A percentile compares a stretch with the other conserved stretches of the same genome.
Conservation (phyloP, 257 asterid species). For the Osmanthus fragrans region DNA sequence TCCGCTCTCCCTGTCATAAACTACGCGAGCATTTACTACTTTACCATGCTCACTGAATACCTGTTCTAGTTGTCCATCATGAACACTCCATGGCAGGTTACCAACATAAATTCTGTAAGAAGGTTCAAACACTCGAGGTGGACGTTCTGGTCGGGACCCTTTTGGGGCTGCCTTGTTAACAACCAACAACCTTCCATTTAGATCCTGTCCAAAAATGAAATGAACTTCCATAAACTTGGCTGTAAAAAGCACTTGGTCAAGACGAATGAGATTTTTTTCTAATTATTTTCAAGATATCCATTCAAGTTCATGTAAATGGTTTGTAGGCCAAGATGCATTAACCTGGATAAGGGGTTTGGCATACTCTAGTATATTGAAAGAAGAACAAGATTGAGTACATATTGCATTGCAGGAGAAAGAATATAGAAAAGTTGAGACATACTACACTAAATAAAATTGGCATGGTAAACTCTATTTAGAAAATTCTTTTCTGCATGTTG, state of each 20-base stretch:
- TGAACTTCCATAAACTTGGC: not conserved
- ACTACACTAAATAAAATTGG: not conserved
- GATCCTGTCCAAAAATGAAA: conserved; percentile 51
- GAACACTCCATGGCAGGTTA: conserved; percentile 83
- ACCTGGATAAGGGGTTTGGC: too few species aligned
- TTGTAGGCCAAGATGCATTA: too few species aligned
- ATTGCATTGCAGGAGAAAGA: too few species aligned
- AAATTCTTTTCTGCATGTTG: not conserved
- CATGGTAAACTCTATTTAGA: too few species aligned
- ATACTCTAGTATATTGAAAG: too few species aligned
- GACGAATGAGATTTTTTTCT: not conserved
- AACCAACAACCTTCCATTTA: conserved; percentile 64
- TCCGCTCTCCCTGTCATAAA: conserved; percentile 74
- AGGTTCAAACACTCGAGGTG: conserved; percentile 55
- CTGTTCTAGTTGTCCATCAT: conserved; percentile 66
- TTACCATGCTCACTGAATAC: conserved; percentile 82
- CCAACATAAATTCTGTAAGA: conserved; percentile 74
- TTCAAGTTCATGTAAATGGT: too few species aligned
- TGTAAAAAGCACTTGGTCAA: not conserved
- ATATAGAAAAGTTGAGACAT: not conserved
- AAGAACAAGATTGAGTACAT: too few species aligned
- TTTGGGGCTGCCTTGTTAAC: conserved; percentile 84
- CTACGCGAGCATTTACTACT: conserved; percentile 75
- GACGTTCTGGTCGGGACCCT: conserved; percentile 76
- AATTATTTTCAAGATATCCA: not conserved